A percentile compares a stretch with the other conserved stretches of the same genome.
These are phyloP conservation scores for Apiospora koreana DNA, from an alignment of 2,329 filamentous ascomycete species.

Conservation along the genomic window DNA sequence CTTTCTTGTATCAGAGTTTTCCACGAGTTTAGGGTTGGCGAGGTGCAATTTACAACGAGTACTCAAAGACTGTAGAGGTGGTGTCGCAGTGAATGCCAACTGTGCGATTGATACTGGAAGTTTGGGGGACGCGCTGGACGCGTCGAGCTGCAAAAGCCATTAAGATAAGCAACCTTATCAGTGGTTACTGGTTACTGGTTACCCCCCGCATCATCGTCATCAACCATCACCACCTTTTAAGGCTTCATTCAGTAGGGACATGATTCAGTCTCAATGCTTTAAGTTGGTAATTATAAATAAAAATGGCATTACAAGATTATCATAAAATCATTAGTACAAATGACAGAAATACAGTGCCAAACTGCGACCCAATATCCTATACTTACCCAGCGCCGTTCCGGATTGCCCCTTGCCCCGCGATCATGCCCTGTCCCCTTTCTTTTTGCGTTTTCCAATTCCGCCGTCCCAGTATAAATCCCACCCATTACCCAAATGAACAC, in stretches of 20 bases:
- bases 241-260: too few relatives aligned
- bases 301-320: neutral
- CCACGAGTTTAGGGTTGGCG: neutral
- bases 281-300: neutral
- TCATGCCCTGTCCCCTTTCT: neutral
- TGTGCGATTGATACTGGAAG: neutral
- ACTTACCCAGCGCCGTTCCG: neutral
- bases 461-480: neutral
- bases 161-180: slow-evolving; percentile 5
- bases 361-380: neutral
- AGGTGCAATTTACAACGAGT: neutral
- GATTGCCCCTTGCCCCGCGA: neutral
- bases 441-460: slow-evolving; percentile 1
- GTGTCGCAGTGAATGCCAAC: neutral
- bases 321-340: neutral
- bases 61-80: neutral
- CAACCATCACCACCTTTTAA: neutral
- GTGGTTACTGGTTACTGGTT: neutral
- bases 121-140: neutral
- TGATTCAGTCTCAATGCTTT: neutral
- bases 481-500: neutral
- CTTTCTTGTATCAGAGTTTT: neutral
- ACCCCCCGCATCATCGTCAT: neutral
- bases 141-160: neutral
- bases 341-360: neutral